These are phyloP conservation scores for Prunus padus DNA, from an alignment of 306 rosid genomes.

Conservation along the genomic window DNA sequence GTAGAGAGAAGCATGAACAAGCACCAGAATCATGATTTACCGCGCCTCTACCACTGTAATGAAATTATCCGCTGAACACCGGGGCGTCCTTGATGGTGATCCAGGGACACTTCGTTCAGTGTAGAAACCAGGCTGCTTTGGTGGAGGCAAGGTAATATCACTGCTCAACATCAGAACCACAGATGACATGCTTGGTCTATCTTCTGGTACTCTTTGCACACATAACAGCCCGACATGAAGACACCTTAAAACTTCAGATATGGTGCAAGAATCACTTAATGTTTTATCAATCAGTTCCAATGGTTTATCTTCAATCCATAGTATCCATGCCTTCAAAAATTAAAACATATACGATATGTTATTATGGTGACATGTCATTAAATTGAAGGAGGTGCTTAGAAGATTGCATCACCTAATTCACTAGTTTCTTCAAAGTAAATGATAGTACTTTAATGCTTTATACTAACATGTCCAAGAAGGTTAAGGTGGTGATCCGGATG, in stretches of 20 bases:
- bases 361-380: neutral
- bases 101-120: neutral
- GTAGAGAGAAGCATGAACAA: too few relatives aligned
- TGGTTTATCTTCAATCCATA: slow-evolving; percentile 18
- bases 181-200: slow-evolving; percentile 25
- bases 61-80: too few relatives aligned
- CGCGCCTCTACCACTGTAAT: too few relatives aligned
- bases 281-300: slow-evolving; percentile 12
- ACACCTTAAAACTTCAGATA: slow-evolving; percentile 16
- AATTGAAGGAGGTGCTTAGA: neutral
- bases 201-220: slow-evolving; percentile 22
- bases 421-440: neutral
- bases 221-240: slow-evolving; percentile 23
- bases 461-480: slow-evolving; percentile 32
- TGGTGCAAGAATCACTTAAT: neutral
- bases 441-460: neutral
- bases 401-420: neutral
- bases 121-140: slow-evolving; percentile 26
- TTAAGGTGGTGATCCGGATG: slow-evolving; percentile 18
- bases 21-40: too few relatives aligned
- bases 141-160: slow-evolving; percentile 13
- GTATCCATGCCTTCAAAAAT: slow-evolving; percentile 28
- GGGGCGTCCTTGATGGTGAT: neutral
- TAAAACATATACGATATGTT: neutral
- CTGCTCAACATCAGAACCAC: slow-evolving; percentile 19